These are phyloP conservation scores for Francoa sonchifolia DNA, from an alignment of 441 rosid genomes.

Conservation along the genomic window DNA sequence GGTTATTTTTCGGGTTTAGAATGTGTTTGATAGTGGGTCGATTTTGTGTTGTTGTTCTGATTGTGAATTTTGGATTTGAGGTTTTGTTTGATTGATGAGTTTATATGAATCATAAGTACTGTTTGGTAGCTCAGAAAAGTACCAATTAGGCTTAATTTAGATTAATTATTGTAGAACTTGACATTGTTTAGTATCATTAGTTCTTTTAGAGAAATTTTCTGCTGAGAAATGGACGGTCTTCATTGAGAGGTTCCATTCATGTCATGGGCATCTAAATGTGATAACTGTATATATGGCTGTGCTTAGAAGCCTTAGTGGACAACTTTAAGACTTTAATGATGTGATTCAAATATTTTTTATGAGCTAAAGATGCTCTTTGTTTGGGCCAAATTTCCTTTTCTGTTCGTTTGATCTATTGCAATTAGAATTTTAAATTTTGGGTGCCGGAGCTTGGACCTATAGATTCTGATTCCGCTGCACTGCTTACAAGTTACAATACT, in stretches of 20 bases:
- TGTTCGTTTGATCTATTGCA: too few relatives aligned
- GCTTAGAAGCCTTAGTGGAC: slow-evolving; percentile 26
- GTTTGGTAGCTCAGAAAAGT: slow-evolving; percentile 14
- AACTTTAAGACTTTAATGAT: slow-evolving; percentile 22
- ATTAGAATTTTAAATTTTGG: slow-evolving; percentile 16
- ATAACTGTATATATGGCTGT: too few relatives aligned
- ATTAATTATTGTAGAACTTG: too few relatives aligned
- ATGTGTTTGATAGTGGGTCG: slow-evolving; percentile 1
- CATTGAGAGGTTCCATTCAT: background rate
- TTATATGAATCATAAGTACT: too few relatives aligned
- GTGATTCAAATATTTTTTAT: slow-evolving; percentile 25
- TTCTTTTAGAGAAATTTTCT: too few relatives aligned
- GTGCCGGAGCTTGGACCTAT: slow-evolving; percentile 28
- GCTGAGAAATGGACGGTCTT: too few relatives aligned
- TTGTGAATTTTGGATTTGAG: background rate
- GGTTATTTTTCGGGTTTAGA: too few relatives aligned
- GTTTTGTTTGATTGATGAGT: background rate
- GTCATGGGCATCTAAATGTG: background rate
- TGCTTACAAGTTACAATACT: slow-evolving; percentile 23
- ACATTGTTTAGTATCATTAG: background rate
- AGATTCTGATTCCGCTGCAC: slow-evolving; percentile 57
- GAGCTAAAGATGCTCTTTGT: slow-evolving; percentile 37
- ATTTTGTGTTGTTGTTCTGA: background rate
- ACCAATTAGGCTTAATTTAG: too few relatives aligned
- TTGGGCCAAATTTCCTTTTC: slow-evolving; percentile 13